Percentiles rank a stretch among this genome's conserved stretches.
phyloP scores from a whole-genome alignment of 352 stramenopile species.

The Globisporangium nodosum region DNA sequence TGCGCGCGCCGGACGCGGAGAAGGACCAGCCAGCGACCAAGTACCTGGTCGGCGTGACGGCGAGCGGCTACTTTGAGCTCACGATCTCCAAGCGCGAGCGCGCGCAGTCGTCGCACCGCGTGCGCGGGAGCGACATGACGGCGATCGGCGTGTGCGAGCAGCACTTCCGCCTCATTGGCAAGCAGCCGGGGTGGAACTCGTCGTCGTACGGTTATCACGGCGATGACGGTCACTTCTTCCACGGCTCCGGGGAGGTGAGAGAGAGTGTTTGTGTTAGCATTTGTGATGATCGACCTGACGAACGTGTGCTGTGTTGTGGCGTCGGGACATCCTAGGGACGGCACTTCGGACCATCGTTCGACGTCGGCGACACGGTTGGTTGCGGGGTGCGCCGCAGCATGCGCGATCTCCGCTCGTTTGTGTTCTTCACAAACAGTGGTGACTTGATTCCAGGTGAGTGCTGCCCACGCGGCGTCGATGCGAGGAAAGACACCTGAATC shows the following conservation, averaged over 20 bases:
- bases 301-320: slow-evolving; percentile 9
- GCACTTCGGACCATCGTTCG: slow-evolving; percentile 57
- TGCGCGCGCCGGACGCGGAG: slow-evolving; percentile 6
- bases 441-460: slow-evolving; percentile 37
- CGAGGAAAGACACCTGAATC: neutral
- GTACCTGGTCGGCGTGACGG: slow-evolving; percentile 47
- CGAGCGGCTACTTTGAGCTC: slow-evolving; percentile 76
- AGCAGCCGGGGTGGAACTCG: slow-evolving; percentile 65
- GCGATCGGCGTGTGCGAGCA: slow-evolving; percentile 53
- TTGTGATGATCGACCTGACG: neutral
- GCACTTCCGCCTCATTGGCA: slow-evolving; percentile 49
- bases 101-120: slow-evolving; percentile 2
- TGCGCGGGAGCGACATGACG: slow-evolving; percentile 37
- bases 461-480: too few species aligned
- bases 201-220: slow-evolving; percentile 74
- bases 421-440: slow-evolving; percentile 76
- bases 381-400: slow-evolving; percentile 59
- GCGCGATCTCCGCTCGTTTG: slow-evolving; percentile 24
- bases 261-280: slow-evolving; percentile 13
- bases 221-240: slow-evolving; percentile 70
- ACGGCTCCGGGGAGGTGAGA: slow-evolving; percentile 36
- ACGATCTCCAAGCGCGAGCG: slow-evolving; percentile 31
- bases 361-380: slow-evolving; percentile 57
- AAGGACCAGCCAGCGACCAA: neutral
- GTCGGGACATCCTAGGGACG: slow-evolving; percentile 27